These are phyloP conservation scores for Aspergillus texensis DNA, from an alignment of 2,329 filamentous ascomycete genomes.

Conservation along the genomic window DNA sequence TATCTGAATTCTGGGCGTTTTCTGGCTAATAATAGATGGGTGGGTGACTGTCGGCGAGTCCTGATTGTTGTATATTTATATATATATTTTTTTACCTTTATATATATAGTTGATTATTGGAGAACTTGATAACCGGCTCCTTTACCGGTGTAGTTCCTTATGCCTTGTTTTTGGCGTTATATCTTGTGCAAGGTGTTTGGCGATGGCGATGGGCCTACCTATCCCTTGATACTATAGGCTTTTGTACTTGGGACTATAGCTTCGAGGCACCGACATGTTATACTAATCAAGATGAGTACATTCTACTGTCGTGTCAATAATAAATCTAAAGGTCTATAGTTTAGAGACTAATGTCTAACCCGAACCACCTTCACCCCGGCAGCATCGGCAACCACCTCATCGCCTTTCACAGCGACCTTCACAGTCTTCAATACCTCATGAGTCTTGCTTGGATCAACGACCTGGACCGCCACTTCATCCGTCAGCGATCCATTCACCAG, in stretches of 20 bases:
- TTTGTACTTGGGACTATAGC: too few relatives aligned
- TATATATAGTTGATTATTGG: neutral
- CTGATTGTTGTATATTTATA: neutral
- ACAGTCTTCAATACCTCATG: constrained; percentile 30
- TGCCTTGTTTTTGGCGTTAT: neutral
- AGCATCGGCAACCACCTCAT: constrained; percentile 21
- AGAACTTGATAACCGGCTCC: neutral
- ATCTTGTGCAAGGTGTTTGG: too few relatives aligned
- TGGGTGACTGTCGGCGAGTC: too few relatives aligned
- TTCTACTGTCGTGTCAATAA: neutral
- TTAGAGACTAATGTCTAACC: constrained; percentile 15
- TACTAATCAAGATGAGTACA: too few relatives aligned
- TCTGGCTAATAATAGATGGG: too few relatives aligned
- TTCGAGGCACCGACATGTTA: too few relatives aligned
- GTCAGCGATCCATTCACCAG: constrained; percentile 32
- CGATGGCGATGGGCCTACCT: too few relatives aligned
- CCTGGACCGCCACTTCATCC: constrained; percentile 24
- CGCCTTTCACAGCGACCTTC: constrained; percentile 16
- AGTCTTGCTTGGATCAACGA: constrained; percentile 30
- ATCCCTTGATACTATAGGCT: too few relatives aligned
- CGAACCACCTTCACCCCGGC: constrained; percentile 28
- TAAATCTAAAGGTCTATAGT: neutral
- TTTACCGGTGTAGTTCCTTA: neutral
- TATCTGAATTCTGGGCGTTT: too few relatives aligned
- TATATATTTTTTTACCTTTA: neutral